A percentile compares a stretch with the other conserved stretches of the same genome.
Conservation (phyloP, 495 filamentous ascomycete species). For the Recurvomyces mirabilis region DNA sequence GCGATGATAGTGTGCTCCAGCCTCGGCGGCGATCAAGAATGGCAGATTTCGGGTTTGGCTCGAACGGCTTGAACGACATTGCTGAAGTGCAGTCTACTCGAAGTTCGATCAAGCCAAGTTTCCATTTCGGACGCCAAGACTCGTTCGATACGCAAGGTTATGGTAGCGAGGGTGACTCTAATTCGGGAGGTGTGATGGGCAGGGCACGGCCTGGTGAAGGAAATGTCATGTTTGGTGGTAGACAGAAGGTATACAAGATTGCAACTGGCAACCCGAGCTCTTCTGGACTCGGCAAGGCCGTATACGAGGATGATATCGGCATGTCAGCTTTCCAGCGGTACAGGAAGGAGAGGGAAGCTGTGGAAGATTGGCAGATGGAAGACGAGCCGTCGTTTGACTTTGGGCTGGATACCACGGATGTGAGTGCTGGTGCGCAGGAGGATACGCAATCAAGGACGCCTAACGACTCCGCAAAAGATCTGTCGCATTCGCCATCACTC, state of each 20-base stretch:
- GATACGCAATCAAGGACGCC: slow-evolving; percentile 31
- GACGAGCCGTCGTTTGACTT: slow-evolving; percentile 31
- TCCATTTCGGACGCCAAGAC: slow-evolving; percentile 39
- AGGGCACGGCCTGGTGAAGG: slow-evolving; percentile 76
- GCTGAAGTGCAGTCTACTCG: slow-evolving; percentile 76
- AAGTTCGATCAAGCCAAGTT: slow-evolving; percentile 49
- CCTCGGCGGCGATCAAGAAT: slow-evolving; percentile 68
- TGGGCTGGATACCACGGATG: slow-evolving; percentile 16
- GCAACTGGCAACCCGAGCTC: slow-evolving; percentile 41
- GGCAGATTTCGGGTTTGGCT: slow-evolving; percentile 38
- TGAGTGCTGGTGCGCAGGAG: slow-evolving; percentile 17
- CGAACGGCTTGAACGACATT: slow-evolving; percentile 61
- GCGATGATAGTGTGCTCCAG: slow-evolving; percentile 82
- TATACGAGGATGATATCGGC: slow-evolving; percentile 80
- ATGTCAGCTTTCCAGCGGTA: slow-evolving; percentile 69
- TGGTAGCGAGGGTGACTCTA: slow-evolving; percentile 57
- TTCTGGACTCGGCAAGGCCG: slow-evolving; percentile 45
- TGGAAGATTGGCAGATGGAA: slow-evolving; percentile 19
- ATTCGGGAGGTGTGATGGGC: slow-evolving; percentile 65
- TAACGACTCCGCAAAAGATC: slow-evolving; percentile 37
- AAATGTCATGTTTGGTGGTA: slow-evolving; percentile 88
- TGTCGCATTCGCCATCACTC: slow-evolving; percentile 43
- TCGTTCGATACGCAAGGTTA: slow-evolving; percentile 47
- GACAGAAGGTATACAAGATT: slow-evolving; percentile 93
- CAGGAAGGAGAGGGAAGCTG: slow-evolving; percentile 42